Conservation (phyloP, 75 land plant genomes). For the Selaginella moellendorffii region DNA sequence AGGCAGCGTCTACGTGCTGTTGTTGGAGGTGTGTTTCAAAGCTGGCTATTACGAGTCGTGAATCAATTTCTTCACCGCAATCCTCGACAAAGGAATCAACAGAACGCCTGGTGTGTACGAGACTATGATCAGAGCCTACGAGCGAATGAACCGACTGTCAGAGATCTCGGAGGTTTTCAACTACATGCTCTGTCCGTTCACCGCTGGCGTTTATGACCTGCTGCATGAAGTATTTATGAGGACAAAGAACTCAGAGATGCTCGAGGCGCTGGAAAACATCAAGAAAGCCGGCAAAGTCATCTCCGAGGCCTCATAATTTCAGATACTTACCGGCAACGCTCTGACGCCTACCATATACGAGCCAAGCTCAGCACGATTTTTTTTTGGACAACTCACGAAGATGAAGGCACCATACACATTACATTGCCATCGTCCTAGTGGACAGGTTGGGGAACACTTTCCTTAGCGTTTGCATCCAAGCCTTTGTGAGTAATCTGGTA, state of each 20-base stretch:
- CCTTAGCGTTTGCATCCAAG: too few relatives aligned
- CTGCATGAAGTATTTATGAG: background rate
- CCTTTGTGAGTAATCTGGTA: constrained; percentile 21
- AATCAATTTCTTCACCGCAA: background rate
- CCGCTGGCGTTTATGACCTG: background rate
- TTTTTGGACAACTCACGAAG: too few relatives aligned
- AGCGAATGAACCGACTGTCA: background rate
- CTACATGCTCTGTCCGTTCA: background rate
- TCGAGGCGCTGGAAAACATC: background rate
- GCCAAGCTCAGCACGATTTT: too few relatives aligned
- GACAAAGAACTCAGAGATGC: background rate
- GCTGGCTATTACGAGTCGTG: background rate
- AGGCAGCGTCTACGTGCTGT: background rate
- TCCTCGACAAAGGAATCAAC: background rate
- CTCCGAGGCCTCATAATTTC: too few relatives aligned
- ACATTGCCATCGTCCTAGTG: too few relatives aligned
- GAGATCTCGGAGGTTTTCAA: too few relatives aligned
- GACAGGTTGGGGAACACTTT: too few relatives aligned
- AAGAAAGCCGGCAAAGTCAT: background rate
- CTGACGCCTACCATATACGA: too few relatives aligned
- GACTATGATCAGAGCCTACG: background rate
- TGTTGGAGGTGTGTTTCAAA: background rate
- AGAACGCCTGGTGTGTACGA: background rate
- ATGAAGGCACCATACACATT: too few relatives aligned
- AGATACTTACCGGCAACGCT: too few relatives aligned